Evolutionary conservation across 2,329 filamentous ascomycete species (phyloP).

Genomic region (Apiospora phragmitis): DNA sequence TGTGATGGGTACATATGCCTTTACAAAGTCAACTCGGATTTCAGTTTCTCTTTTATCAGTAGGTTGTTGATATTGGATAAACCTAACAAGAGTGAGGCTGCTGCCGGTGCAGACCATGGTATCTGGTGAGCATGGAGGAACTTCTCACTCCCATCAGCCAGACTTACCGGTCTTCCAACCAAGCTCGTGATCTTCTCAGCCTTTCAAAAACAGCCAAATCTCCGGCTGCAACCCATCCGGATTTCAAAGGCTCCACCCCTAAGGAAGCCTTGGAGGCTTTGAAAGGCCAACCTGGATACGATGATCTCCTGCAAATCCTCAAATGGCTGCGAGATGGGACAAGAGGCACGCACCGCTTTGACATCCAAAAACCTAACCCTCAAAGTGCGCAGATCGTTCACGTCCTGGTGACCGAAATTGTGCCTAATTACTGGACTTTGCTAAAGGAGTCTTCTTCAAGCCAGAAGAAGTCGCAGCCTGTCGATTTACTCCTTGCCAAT

Average conservation of each 20-base stretch:
- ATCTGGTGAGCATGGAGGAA: constrained; percentile 48
- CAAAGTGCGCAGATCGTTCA: constrained; percentile 74
- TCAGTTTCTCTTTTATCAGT: background rate
- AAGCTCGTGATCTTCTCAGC: constrained; percentile 37
- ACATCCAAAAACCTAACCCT: constrained; percentile 64
- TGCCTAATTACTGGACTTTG: constrained; percentile 79
- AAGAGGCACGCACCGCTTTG: constrained; percentile 40
- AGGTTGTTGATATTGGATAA: background rate
- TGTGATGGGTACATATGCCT: background rate
- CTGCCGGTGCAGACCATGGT: background rate
- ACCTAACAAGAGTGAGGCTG: background rate
- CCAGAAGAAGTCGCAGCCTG: constrained; percentile 34
- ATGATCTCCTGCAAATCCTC: constrained; percentile 53
- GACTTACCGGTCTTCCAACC: constrained; percentile 43
- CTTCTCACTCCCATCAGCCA: constrained; percentile 56
- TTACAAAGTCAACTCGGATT: background rate
- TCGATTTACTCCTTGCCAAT: constrained; percentile 58
- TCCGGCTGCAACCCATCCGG: constrained; percentile 13
- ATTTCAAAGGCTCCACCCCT: constrained; percentile 30
- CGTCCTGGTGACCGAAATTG: constrained; percentile 69
- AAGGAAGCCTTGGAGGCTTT: constrained; percentile 61
- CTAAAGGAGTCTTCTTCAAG: constrained; percentile 48
- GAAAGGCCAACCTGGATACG: constrained; percentile 62
- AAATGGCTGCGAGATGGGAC: constrained; percentile 46
- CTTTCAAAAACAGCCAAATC: constrained; percentile 27